A percentile compares a stretch with the other conserved stretches of the same genome.
Conservation (phyloP, 139 green algal species). For the Diplosphaera chodatii region DNA sequence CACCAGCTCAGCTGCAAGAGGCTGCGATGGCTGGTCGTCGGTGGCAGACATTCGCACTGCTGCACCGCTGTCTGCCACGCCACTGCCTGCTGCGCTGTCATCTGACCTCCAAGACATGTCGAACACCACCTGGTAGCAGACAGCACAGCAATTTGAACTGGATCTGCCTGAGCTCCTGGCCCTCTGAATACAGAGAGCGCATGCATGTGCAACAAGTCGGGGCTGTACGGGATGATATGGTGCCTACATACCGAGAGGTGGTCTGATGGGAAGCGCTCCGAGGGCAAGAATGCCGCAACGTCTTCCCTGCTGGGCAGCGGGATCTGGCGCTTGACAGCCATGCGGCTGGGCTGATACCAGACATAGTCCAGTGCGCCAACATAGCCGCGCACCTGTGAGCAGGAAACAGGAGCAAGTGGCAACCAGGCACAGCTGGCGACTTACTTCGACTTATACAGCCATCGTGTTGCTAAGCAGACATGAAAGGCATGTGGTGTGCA, state of each 20-base stretch:
- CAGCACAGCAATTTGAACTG: no score
- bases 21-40: no score
- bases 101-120: slow-evolving; percentile 21
- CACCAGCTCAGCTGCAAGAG: slow-evolving; percentile 14
- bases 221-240: no score
- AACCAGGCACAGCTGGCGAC: no score
- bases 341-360: slow-evolving; percentile 34
- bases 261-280: slow-evolving; percentile 71
- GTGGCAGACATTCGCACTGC: no score
- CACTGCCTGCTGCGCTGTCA: neutral
- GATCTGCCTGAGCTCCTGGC: no score
- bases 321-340: slow-evolving; percentile 29
- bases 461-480: no score
- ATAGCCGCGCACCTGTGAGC: slow-evolving; percentile 45
- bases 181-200: no score
- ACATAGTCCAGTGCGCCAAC: slow-evolving; percentile 79
- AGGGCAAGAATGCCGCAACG: slow-evolving; percentile 63
- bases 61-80: neutral
- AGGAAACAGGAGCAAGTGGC: slow-evolving; percentile 29
- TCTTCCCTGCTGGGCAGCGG: slow-evolving; percentile 42
- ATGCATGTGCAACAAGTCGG: no score
- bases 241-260: slow-evolving; percentile 61
- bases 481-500: no score
- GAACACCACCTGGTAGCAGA: slow-evolving; percentile 16
- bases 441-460: no score